These are phyloP conservation scores for Diaporthe vexans DNA, from an alignment of 2,329 filamentous ascomycete species.

Conservation along the genomic window DNA sequence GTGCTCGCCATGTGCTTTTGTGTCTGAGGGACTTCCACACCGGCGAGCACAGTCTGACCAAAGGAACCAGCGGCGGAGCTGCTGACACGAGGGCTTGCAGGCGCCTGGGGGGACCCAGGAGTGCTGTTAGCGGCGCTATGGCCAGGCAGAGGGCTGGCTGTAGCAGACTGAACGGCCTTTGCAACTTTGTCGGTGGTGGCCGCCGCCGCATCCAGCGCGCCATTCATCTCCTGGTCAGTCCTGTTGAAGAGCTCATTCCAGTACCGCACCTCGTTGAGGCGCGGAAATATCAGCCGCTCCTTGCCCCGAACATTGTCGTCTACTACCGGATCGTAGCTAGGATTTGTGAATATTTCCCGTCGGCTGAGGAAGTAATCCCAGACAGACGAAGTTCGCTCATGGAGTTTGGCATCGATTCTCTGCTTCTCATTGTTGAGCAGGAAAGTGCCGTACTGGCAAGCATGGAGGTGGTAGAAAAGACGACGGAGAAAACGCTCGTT, in stretches of 20 bases:
- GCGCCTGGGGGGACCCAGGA: slow-evolving; percentile 47
- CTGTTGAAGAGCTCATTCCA: slow-evolving; percentile 92
- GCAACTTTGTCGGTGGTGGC: slow-evolving; percentile 60
- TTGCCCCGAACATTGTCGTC: slow-evolving; percentile 85
- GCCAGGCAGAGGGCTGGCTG: slow-evolving; percentile 60
- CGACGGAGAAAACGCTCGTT: slow-evolving; percentile 94
- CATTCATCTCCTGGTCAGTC: slow-evolving; percentile 94
- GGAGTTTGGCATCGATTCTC: slow-evolving; percentile 77
- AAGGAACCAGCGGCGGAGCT: slow-evolving; percentile 36
- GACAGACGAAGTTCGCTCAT: slow-evolving; percentile 84
- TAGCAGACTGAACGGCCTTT: slow-evolving; percentile 48
- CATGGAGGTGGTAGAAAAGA: slow-evolving; percentile 92
- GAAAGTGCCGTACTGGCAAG: slow-evolving; percentile 97
- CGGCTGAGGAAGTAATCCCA: slow-evolving; percentile 96
- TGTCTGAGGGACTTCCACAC: slow-evolving; percentile 34
- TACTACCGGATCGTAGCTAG: slow-evolving; percentile 79
- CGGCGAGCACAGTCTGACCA: slow-evolving; percentile 39
- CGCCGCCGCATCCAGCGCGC: slow-evolving; percentile 67
- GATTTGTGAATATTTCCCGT: slow-evolving; percentile 84
- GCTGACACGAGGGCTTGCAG: slow-evolving; percentile 53
- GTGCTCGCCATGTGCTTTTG: background rate
- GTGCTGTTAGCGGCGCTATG: slow-evolving; percentile 46
- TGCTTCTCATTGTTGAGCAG: slow-evolving; percentile 96
- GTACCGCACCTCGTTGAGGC: slow-evolving; percentile 85
- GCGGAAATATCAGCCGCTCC: slow-evolving; percentile 87